phyloP scores from a whole-genome alignment of 2,329 filamentous ascomycete genomes.

The Chaetomiaceae sp. region DNA sequence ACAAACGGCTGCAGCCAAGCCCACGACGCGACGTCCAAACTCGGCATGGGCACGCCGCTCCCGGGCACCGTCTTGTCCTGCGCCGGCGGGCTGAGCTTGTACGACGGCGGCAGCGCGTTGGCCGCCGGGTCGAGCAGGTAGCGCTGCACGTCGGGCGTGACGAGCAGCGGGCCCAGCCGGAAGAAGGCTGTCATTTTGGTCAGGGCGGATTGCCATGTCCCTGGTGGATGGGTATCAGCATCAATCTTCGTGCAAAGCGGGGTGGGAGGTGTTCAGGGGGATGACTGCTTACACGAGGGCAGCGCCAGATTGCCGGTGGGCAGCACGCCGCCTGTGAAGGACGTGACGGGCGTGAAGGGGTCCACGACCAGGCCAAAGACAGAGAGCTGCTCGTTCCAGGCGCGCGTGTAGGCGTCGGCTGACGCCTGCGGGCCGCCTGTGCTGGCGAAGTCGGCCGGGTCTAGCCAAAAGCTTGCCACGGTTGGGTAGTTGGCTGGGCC shows the following conservation, averaged over 20 bases:
- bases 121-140: neutral
- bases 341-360: constrained; percentile 35
- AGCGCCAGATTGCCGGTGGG: constrained; percentile 31
- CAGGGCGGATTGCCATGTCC: constrained; percentile 38
- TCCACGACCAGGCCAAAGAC: constrained; percentile 8
- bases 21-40: constrained; percentile 28
- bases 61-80: neutral
- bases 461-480: neutral
- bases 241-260: no score
- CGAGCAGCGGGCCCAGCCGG: constrained; percentile 33
- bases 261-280: no score
- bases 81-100: neutral
- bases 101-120: neutral
- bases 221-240: no score
- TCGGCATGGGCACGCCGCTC: constrained; percentile 21
- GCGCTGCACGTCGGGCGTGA: constrained; percentile 27
- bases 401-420: no score
- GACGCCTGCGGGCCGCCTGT: no score
- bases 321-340: constrained; percentile 32
- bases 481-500: constrained; percentile 1
- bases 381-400: no score
- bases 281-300: no score
- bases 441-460: neutral
- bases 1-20: constrained; percentile 34
- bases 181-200: constrained; percentile 39